Conservation (phyloP, 768 basidiomycete species). For the Gelatoporia subvermispora region DNA sequence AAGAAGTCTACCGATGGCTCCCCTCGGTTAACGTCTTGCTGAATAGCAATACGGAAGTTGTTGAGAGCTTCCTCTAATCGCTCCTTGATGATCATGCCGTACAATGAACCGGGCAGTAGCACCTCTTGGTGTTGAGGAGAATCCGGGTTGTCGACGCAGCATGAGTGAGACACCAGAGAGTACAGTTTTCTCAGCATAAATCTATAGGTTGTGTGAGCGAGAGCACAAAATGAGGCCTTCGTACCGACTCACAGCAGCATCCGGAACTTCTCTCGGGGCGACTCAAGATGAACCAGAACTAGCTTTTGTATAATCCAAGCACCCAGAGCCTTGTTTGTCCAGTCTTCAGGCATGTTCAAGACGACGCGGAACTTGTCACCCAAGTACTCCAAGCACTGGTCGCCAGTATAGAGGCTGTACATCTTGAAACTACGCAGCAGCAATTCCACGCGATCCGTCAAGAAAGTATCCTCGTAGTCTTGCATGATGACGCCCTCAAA, state of each 20-base stretch:
- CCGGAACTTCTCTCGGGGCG: conserved; percentile 88
- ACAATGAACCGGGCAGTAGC: conserved; percentile 85
- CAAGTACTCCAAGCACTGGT: conserved; percentile 90
- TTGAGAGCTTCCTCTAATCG: conserved; percentile 86
- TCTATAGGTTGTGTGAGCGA: conserved; percentile 37
- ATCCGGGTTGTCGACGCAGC: conserved; percentile 94
- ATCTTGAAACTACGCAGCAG: conserved; percentile 93
- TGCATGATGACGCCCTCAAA: conserved; percentile 96
- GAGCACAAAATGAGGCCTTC: background rate
- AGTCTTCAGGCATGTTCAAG: conserved; percentile 87
- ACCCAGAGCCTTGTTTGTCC: conserved; percentile 80
- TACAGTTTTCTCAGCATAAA: conserved; percentile 98
- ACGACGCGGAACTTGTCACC: conserved; percentile 97
- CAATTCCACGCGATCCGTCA: conserved; percentile 95
- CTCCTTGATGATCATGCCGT: conserved; percentile 98
- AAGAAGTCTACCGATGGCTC: conserved; percentile 78
- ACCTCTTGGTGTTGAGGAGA: conserved; percentile 99
- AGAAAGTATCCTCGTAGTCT: conserved; percentile 94
- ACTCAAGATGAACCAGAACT: conserved; percentile 84
- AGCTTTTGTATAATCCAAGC: conserved; percentile 79
- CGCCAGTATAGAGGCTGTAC: conserved; percentile 81
- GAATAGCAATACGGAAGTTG: conserved; percentile 64
- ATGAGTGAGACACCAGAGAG: conserved; percentile 82
- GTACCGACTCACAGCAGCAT: conserved; percentile 74
- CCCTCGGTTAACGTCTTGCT: conserved; percentile 70